A percentile compares a stretch with the other conserved stretches of the same genome.
Evolutionary conservation across 345 rosid genomes (phyloP).

Genomic region (Garcia nutans): DNA sequence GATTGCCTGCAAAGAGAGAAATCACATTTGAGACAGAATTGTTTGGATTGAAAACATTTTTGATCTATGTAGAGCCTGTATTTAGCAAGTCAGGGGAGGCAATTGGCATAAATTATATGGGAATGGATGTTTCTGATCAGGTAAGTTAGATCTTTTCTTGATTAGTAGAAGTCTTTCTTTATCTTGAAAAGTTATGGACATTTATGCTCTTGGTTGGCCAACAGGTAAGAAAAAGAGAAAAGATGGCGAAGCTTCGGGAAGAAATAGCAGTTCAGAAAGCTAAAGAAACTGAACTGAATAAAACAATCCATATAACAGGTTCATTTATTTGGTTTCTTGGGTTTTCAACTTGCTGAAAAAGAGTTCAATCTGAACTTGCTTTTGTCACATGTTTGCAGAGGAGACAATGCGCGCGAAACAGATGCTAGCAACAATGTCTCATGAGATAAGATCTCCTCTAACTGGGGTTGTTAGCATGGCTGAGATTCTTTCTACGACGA

Average conservation of each 20-base stretch:
- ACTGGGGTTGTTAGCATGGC: constrained; percentile 96
- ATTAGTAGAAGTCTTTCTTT: background rate
- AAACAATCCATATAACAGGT: constrained; percentile 98
- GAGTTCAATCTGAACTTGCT: background rate
- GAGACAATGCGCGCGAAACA: constrained; percentile 98
- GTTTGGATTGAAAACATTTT: constrained; percentile 82
- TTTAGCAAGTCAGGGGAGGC: constrained; percentile 80
- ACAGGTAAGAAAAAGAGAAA: constrained; percentile 82
- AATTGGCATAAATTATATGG: constrained; percentile 92
- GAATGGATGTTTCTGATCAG: constrained; percentile 98
- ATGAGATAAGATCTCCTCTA: constrained; percentile 93
- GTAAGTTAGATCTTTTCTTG: constrained; percentile 31
- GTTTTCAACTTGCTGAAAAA: constrained; percentile 8
- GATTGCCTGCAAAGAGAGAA: constrained; percentile 88
- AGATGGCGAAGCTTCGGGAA: constrained; percentile 81
- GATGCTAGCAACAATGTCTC: constrained; percentile 98
- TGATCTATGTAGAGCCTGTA: constrained; percentile 89
- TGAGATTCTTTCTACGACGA: constrained; percentile 80
- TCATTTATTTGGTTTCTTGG: background rate
- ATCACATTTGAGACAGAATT: constrained; percentile 80
- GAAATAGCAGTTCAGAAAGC: constrained; percentile 97
- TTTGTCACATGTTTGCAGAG: constrained; percentile 47
- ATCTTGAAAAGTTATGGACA: constrained; percentile 6
- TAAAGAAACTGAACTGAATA: constrained; percentile 89
- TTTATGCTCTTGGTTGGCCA: constrained; percentile 19